A percentile compares a stretch with the other conserved stretches of the same genome.
phyloP scores from a whole-genome alignment of 1,139 yeast genomes.

The Sugiyamaella paludigena region DNA sequence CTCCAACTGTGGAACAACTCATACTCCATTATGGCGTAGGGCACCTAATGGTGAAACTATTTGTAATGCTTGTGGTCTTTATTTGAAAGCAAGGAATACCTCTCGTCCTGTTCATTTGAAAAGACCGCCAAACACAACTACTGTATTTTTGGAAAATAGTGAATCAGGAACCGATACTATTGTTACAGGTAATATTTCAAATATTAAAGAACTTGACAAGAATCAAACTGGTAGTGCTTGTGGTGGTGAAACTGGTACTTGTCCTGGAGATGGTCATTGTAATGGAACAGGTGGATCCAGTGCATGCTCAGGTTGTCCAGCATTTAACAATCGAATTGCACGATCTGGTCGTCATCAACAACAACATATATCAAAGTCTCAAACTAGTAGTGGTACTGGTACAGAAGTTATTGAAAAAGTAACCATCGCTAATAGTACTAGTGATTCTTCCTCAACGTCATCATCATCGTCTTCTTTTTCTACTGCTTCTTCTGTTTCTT shows the following conservation, averaged over 20 bases:
- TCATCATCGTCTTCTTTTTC: neutral
- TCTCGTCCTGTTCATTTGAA: conserved; percentile 59
- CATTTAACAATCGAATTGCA: conserved; percentile 64
- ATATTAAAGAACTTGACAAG: too few species aligned
- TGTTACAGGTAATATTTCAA: too few species aligned
- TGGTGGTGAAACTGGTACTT: conserved; percentile 49
- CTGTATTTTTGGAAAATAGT: conserved; percentile 10
- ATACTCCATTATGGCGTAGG: conserved; percentile 68
- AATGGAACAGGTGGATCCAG: conserved; percentile 84
- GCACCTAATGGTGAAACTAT: conserved; percentile 65
- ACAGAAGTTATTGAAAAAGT: neutral
- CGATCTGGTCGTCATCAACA: conserved; percentile 14
- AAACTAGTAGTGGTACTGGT: neutral
- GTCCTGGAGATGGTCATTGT: conserved; percentile 81
- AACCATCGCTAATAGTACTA: neutral
- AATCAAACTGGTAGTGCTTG: neutral
- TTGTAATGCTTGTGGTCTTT: conserved; percentile 70
- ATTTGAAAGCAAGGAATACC: conserved; percentile 43
- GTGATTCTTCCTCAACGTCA: too few species aligned
- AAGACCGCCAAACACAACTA: conserved; percentile 17
- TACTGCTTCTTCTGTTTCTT: neutral
- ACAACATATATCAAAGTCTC: neutral
- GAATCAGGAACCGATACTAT: conserved; percentile 6
- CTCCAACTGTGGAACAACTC: conserved; percentile 65
- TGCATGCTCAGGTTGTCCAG: conserved; percentile 82